phyloP scores from a whole-genome alignment of 176 grass and related monocot genomes.

The Pontederia crassipes region DNA sequence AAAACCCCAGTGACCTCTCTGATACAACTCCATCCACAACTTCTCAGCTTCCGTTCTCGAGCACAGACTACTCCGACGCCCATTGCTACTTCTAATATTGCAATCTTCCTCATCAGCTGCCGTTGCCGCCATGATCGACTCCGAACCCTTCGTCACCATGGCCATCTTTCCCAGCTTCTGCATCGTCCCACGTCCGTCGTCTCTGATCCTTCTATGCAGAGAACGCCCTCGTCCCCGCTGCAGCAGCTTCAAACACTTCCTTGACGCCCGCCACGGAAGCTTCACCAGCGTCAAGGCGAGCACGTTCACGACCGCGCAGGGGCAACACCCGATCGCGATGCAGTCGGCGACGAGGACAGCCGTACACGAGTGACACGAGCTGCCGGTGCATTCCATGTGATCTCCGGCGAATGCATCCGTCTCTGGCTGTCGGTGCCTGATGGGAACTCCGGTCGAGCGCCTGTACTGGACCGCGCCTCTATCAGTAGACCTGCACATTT shows the following conservation, averaged over 20 bases:
- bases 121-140: conserved; percentile 11
- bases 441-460: too few relatives aligned
- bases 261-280: conserved; percentile 49
- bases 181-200: not conserved
- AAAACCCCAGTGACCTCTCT: conserved; percentile 71
- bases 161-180: not conserved
- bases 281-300: conserved; percentile 63
- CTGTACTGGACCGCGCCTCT: too few relatives aligned
- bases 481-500: too few relatives aligned
- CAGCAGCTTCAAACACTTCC: conserved; percentile 37
- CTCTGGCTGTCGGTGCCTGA: too few relatives aligned
- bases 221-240: conserved; percentile 15
- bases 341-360: conserved; percentile 53
- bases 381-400: conserved; percentile 27
- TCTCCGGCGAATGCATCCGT: not conserved
- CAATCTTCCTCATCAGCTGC: conserved; percentile 5
- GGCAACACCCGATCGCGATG: conserved; percentile 72
- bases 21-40: conserved; percentile 67
- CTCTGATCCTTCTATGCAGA: conserved; percentile 31
- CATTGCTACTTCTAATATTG: not conserved
- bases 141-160: conserved; percentile 10
- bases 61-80: conserved; percentile 12
- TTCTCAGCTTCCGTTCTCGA: conserved; percentile 30
- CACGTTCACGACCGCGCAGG: conserved; percentile 62
- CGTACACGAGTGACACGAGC: conserved; percentile 54